A percentile compares a stretch with the other conserved stretches of the same genome.
phyloP scores from a whole-genome alignment of 768 basidiomycete species.

The Boletus eberwhitei region DNA sequence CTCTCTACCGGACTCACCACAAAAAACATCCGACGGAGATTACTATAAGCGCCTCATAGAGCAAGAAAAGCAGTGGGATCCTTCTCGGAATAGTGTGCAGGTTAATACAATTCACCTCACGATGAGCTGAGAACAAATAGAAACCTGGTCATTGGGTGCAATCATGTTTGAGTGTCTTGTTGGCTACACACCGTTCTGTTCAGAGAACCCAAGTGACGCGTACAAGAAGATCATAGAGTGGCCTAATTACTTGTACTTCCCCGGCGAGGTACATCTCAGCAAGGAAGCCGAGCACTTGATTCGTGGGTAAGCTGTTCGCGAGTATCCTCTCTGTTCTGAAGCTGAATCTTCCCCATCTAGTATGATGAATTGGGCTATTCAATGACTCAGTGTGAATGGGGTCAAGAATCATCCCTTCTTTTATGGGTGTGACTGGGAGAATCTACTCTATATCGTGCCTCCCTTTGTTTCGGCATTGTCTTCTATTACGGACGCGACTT shows the following conservation, averaged over 20 bases:
- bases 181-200: conserved; percentile 97
- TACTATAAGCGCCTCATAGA: conserved; percentile 93
- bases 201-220: conserved; percentile 94
- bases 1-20: conserved; percentile 96
- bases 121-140: conserved; percentile 95
- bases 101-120: conserved; percentile 97
- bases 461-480: conserved; percentile 93
- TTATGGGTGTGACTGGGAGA: conserved; percentile 91
- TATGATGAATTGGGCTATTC: conserved; percentile 81
- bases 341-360: conserved; percentile 34
- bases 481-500: conserved; percentile 90
- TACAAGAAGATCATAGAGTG: conserved; percentile 99
- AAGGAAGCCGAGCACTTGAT: conserved; percentile 90
- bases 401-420: conserved; percentile 94
- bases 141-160: conserved; percentile 97
- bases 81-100: conserved; percentile 90
- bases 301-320: conserved; percentile 53
- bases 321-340: not conserved
- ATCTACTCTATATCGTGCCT: conserved; percentile 88
- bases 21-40: conserved; percentile 92
- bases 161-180: conserved; percentile 99
- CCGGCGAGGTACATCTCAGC: conserved; percentile 92
- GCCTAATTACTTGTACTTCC: conserved; percentile 88
- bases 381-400: conserved; percentile 74
- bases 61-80: conserved; percentile 56